phyloP scores from a whole-genome alignment of 2,329 filamentous ascomycete species.

The Pezicula neosporulosa region DNA sequence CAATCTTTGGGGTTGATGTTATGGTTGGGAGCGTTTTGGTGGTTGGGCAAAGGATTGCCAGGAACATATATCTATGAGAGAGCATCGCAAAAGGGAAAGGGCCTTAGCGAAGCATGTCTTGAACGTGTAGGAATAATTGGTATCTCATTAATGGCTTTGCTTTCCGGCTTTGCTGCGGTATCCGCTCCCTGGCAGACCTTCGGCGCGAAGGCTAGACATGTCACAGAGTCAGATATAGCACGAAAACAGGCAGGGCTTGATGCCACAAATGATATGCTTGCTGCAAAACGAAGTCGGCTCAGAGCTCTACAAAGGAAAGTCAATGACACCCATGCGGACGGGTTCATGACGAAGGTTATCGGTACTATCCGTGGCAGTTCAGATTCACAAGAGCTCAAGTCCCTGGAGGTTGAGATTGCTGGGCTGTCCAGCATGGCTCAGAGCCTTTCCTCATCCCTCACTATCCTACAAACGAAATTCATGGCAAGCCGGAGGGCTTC shows the following conservation, averaged over 20 bases:
- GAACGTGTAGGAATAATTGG: slow-evolving; percentile 80
- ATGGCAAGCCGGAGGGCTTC: slow-evolving; percentile 63
- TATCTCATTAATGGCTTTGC: slow-evolving; percentile 78
- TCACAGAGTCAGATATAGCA: slow-evolving; percentile 71
- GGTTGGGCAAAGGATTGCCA: slow-evolving; percentile 62
- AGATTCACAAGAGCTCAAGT: slow-evolving; percentile 55
- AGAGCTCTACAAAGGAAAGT: slow-evolving; percentile 66
- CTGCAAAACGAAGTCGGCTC: slow-evolving; percentile 69
- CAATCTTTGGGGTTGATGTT: slow-evolving; percentile 57
- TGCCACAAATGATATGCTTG: slow-evolving; percentile 75
- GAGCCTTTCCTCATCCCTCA: slow-evolving; percentile 63
- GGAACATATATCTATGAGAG: slow-evolving; percentile 45
- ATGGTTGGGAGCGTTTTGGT: slow-evolving; percentile 79
- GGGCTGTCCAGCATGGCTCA: slow-evolving; percentile 79
- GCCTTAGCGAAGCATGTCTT: slow-evolving; percentile 45
- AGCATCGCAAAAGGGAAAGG: slow-evolving; percentile 33
- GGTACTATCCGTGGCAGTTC: slow-evolving; percentile 64
- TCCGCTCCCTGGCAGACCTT: slow-evolving; percentile 85
- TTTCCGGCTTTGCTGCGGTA: slow-evolving; percentile 89
- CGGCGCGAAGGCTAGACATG: slow-evolving; percentile 57
- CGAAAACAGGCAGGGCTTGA: slow-evolving; percentile 77
- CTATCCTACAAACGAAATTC: slow-evolving; percentile 58
- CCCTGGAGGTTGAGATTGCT: slow-evolving; percentile 70
- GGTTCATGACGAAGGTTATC: slow-evolving; percentile 72
- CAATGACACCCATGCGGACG: slow-evolving; percentile 37